phyloP scores from a whole-genome alignment of 2,329 filamentous ascomycete species.

The Aspergillus puulaauensis region DNA sequence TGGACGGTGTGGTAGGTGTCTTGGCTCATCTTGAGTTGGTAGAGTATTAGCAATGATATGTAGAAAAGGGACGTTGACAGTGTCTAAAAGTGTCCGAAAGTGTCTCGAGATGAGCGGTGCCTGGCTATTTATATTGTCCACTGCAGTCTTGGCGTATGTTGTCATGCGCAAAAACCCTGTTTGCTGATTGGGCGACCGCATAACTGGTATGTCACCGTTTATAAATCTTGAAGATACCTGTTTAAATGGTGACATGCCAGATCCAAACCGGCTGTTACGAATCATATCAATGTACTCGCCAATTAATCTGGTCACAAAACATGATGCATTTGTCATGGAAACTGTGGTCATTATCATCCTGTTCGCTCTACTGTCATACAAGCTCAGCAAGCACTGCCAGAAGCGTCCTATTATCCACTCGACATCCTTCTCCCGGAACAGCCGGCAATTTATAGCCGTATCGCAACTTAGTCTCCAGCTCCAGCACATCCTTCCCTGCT shows the following conservation, averaged over 20 bases:
- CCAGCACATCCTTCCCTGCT: not conserved
- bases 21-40: not conserved
- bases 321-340: too few species aligned
- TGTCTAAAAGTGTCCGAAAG: too few species aligned
- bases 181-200: slow-evolving; percentile 1
- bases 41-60: not conserved
- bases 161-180: not conserved
- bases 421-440: not conserved
- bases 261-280: too few species aligned
- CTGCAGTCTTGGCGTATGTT: too few species aligned
- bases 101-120: not conserved
- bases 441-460: slow-evolving; percentile 1
- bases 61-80: not conserved
- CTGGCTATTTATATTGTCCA: not conserved
- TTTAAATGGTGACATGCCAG: not conserved
- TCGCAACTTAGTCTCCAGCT: slow-evolving; percentile 4
- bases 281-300: too few species aligned
- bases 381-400: slow-evolving; percentile 2
- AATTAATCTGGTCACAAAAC: too few species aligned
- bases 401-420: not conserved
- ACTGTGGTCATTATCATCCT: too few species aligned
- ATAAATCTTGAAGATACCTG: not conserved
- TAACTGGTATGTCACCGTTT: slow-evolving; percentile 2
- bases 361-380: not conserved
- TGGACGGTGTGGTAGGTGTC: slow-evolving; percentile 13